Conservation (phyloP, 768 basidiomycete species). For the Trametes coccinea region DNA sequence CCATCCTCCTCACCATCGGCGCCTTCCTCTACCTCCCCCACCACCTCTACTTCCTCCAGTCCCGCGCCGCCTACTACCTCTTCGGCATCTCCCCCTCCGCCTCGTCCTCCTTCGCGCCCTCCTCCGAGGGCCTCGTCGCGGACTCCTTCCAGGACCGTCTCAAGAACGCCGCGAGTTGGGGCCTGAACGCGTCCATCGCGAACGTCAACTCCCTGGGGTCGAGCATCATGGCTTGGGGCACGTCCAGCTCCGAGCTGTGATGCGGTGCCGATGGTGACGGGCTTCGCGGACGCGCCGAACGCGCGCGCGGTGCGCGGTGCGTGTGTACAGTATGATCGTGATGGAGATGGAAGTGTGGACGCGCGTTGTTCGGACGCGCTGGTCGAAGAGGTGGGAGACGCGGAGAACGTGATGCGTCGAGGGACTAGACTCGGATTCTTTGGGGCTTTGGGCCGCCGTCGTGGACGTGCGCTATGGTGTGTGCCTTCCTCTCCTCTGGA, state of each 20-base stretch:
- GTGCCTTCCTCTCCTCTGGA: background rate
- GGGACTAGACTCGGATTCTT: no score
- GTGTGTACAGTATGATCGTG: background rate
- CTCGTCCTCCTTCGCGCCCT: background rate
- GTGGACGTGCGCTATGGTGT: background rate
- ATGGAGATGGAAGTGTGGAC: background rate
- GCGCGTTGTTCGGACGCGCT: no score
- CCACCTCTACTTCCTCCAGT: slow-evolving; percentile 52
- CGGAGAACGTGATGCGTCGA: no score
- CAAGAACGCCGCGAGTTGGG: slow-evolving; percentile 5
- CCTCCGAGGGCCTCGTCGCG: no score
- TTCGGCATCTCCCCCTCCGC: slow-evolving; percentile 47
- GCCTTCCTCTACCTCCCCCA: slow-evolving; percentile 58
- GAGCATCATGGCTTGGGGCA: background rate
- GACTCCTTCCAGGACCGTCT: slow-evolving; percentile 8
- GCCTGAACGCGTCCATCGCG: slow-evolving; percentile 8
- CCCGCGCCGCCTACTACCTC: slow-evolving; percentile 62
- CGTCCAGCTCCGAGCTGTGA: slow-evolving; percentile 8
- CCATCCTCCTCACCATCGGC: slow-evolving; percentile 50
- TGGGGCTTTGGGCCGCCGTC: background rate
- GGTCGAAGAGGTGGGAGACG: no score
- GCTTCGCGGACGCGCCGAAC: background rate
- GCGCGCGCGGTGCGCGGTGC: background rate
- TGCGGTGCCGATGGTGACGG: background rate
- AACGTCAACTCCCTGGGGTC: slow-evolving; percentile 7